Percentiles rank a stretch among this genome's conserved stretches.
Evolutionary conservation across 805 yeast species (phyloP).

Genomic region (Wickerhamiella bombiphila): DNA sequence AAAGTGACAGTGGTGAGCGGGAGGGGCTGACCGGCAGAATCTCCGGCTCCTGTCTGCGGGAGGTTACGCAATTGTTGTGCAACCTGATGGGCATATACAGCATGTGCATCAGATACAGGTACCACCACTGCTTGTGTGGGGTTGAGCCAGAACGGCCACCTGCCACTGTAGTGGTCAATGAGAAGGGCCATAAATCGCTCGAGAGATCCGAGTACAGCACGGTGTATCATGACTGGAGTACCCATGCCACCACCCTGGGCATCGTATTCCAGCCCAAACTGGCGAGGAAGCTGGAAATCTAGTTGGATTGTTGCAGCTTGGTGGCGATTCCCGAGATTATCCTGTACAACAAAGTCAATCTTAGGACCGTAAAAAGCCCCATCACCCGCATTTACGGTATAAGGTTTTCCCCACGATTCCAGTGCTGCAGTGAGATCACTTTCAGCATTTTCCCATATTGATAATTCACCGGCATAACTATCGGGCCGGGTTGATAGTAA

Average conservation of each 20-base stretch:
- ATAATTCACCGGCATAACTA: constrained; percentile 59
- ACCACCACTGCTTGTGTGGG: constrained; percentile 80
- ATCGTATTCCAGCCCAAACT: constrained; percentile 62
- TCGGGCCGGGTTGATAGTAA: constrained; percentile 76
- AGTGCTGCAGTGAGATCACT: constrained; percentile 44
- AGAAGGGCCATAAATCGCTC: constrained; percentile 86
- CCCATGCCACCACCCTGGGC: constrained; percentile 30
- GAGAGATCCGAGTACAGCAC: constrained; percentile 90
- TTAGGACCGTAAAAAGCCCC: constrained; percentile 71
- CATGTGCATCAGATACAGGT: constrained; percentile 52
- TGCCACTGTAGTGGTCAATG: constrained; percentile 78
- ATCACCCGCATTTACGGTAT: constrained; percentile 76
- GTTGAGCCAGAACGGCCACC: constrained; percentile 96
- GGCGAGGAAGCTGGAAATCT: constrained; percentile 83
- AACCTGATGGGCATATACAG: constrained; percentile 37
- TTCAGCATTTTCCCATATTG: constrained; percentile 80
- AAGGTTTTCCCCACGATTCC: constrained; percentile 37
- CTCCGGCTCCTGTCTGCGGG: too few species aligned
- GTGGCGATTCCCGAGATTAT: constrained; percentile 65
- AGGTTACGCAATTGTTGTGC: constrained; percentile 26
- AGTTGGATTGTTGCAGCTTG: constrained; percentile 93
- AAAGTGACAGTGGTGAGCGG: constrained; percentile 47
- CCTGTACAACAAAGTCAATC: constrained; percentile 72
- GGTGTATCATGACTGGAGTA: constrained; percentile 85
- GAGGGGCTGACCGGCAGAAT: constrained; percentile 31